Conservation (phyloP, 164 flowering plant species). For the Akebia trifoliata region DNA sequence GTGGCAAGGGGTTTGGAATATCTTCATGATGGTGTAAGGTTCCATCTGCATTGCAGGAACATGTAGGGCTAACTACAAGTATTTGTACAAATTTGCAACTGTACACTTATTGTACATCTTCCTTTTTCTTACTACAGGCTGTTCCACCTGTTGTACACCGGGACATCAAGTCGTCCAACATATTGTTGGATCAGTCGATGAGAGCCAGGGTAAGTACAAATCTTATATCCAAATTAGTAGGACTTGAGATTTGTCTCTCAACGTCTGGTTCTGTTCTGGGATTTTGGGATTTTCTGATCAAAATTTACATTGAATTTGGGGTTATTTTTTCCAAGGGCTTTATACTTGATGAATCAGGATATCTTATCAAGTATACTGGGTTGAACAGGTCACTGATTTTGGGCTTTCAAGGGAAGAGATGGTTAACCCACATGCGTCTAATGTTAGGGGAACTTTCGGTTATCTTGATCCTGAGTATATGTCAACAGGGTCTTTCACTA, state of each 20-base stretch:
- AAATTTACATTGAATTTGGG: no score
- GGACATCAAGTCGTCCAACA: constrained; percentile 92
- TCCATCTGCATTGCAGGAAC: not conserved
- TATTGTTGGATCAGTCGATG: constrained; percentile 88
- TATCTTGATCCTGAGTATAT: constrained; percentile 96
- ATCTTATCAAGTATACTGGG: constrained; percentile 8
- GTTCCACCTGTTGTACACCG: constrained; percentile 91
- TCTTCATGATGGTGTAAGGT: constrained; percentile 94
- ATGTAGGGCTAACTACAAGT: not conserved
- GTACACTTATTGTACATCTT: no score
- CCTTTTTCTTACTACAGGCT: constrained; percentile 51
- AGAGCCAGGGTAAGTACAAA: constrained; percentile 87
- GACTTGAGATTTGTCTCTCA: no score
- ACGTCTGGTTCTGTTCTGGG: no score
- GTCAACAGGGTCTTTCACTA: constrained; percentile 74
- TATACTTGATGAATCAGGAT: not conserved
- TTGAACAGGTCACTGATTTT: constrained; percentile 87
- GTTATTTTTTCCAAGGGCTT: no score
- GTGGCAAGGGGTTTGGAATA: constrained; percentile 97
- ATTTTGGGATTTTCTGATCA: no score
- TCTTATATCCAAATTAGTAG: no score
- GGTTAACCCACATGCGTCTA: constrained; percentile 56
- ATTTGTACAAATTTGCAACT: not conserved
- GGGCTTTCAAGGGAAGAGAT: constrained; percentile 95
- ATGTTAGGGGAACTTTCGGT: constrained; percentile 85